These are phyloP conservation scores for Santalum album DNA, from an alignment of 164 flowering plant species.

Conservation along the genomic window DNA sequence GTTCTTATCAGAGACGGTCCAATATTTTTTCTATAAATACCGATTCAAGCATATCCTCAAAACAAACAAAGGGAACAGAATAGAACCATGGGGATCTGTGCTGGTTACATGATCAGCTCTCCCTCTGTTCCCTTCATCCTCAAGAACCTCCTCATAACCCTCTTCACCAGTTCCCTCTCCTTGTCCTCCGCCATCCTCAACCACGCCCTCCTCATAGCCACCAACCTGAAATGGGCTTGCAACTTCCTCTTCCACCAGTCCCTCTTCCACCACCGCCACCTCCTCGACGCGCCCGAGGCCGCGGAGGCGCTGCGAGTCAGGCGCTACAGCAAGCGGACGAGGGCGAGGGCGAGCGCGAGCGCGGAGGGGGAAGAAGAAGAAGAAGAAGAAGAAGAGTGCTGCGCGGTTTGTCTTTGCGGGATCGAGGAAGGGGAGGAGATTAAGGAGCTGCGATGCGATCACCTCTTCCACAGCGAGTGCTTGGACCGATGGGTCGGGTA, in stretches of 20 bases:
- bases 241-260: constrained; percentile 1
- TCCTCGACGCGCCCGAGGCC: neutral
- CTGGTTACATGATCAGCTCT: too few species aligned
- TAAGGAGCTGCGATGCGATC: neutral
- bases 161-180: neutral
- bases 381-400: neutral
- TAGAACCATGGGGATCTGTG: too few species aligned
- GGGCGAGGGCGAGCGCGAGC: neutral
- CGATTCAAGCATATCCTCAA: too few species aligned
- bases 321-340: neutral
- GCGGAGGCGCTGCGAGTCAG: neutral
- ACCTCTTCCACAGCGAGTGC: constrained; percentile 1
- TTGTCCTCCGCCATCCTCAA: neutral
- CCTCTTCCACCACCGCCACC: neutral
- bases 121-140: too few species aligned
- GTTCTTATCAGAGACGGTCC: too few species aligned
- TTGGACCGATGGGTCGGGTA: neutral
- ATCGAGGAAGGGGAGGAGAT: neutral
- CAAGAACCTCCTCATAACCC: neutral
- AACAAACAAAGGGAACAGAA: too few species aligned
- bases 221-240: neutral
- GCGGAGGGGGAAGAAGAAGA: too few species aligned
- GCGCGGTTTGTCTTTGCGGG: neutral
- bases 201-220: neutral
- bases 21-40: too few species aligned